phyloP scores from a whole-genome alignment of 2,329 filamentous ascomycete genomes.

The Stachybotrys echinatus region DNA sequence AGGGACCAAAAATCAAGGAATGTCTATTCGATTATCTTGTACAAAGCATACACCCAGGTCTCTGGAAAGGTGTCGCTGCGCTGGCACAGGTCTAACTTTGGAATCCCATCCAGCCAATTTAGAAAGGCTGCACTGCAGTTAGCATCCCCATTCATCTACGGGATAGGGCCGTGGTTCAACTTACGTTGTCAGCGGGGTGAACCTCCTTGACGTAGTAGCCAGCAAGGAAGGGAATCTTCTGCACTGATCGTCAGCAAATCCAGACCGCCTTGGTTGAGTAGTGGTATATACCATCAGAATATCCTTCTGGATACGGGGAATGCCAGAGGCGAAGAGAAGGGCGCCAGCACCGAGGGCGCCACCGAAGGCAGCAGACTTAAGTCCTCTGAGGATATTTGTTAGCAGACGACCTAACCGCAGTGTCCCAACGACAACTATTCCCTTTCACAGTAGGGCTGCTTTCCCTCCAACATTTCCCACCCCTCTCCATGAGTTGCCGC shows the following conservation, averaged over 20 bases:
- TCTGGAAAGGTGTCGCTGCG: constrained; percentile 3
- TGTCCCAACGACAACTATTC: too few species aligned
- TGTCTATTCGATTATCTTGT: constrained; percentile 33
- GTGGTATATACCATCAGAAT: constrained; percentile 45
- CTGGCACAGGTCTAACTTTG: constrained; percentile 22
- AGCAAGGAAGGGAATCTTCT: constrained; percentile 53
- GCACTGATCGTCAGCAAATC: constrained; percentile 14
- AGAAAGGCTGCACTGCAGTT: constrained; percentile 31
- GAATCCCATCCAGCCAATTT: constrained; percentile 21
- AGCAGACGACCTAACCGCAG: too few species aligned
- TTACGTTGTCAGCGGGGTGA: constrained; percentile 58
- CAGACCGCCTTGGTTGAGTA: not conserved
- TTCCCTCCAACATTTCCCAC: not conserved
- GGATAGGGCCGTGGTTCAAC: constrained; percentile 18
- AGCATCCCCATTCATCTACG: constrained; percentile 7
- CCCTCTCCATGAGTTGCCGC: too few species aligned
- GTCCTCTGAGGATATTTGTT: constrained; percentile 32
- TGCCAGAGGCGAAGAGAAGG: constrained; percentile 56
- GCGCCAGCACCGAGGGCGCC: constrained; percentile 52
- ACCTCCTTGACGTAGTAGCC: constrained; percentile 46
- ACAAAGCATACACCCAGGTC: constrained; percentile 22
- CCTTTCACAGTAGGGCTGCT: not conserved
- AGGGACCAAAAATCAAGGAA: constrained; percentile 11
- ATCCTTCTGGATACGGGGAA: constrained; percentile 55
- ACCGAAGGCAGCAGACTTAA: constrained; percentile 50